Evolutionary conservation across 257 asterid species (phyloP).

Genomic region (Fraxinus anomala): DNA sequence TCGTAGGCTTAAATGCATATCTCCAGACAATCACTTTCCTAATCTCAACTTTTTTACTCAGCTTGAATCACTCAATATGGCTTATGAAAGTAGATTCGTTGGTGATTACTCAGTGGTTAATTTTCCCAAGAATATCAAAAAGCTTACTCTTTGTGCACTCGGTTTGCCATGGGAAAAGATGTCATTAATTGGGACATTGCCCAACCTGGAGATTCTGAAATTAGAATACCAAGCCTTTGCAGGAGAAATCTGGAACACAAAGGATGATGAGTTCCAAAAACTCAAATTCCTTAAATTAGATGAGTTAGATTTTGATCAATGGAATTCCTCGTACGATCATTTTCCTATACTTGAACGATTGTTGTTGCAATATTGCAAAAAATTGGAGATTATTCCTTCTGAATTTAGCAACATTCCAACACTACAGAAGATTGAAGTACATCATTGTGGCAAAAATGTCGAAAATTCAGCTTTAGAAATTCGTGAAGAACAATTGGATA

Average conservation of each 20-base stretch:
- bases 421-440: neutral
- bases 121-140: neutral
- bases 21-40: fast-evolving
- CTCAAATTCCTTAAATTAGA: neutral
- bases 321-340: neutral
- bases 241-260: neutral
- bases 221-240: fast-evolving
- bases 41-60: neutral
- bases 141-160: neutral
- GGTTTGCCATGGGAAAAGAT: neutral
- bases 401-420: neutral
- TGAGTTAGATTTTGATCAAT: neutral
- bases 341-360: neutral
- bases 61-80: neutral
- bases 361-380: neutral
- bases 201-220: neutral
- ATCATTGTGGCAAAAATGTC: neutral
- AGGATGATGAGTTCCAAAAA: neutral
- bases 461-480: neutral
- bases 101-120: neutral
- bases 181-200: neutral
- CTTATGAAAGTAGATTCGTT: too few relatives aligned
- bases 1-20: neutral
- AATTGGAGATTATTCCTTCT: neutral
- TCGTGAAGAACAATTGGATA: neutral